Conservation (phyloP, 1,284 basidiomycete genomes). For the Flammula alnicola region DNA sequence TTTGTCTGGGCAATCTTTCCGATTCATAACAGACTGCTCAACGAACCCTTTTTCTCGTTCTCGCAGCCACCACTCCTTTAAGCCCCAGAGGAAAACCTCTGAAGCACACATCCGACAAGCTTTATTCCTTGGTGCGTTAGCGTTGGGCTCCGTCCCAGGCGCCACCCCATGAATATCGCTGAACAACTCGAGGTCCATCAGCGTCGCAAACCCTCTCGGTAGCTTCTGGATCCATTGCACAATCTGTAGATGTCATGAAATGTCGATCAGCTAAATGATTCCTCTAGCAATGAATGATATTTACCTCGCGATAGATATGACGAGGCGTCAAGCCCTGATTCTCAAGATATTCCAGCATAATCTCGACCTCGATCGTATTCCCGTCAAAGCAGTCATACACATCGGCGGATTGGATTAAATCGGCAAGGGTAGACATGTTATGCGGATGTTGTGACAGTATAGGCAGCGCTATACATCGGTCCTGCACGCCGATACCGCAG, state of each 20-base stretch:
- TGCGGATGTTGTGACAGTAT: slow-evolving; percentile 69
- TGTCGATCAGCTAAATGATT: slow-evolving; percentile 1
- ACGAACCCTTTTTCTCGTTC: slow-evolving; percentile 71
- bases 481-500: slow-evolving; percentile 74
- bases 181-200: slow-evolving; percentile 73
- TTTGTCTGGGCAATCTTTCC: slow-evolving; percentile 70
- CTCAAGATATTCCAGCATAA: slow-evolving; percentile 77
- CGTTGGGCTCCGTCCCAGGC: slow-evolving; percentile 56
- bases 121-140: slow-evolving; percentile 55
- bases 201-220: slow-evolving; percentile 62
- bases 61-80: slow-evolving; percentile 79
- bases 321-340: slow-evolving; percentile 61
- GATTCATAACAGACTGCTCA: slow-evolving; percentile 51
- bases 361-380: slow-evolving; percentile 77
- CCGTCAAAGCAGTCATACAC: slow-evolving; percentile 78
- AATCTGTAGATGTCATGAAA: slow-evolving; percentile 48
- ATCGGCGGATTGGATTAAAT: slow-evolving; percentile 72
- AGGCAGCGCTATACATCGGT: slow-evolving; percentile 66
- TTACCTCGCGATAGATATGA: slow-evolving; percentile 75
- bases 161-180: slow-evolving; percentile 63
- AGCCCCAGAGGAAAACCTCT: slow-evolving; percentile 72
- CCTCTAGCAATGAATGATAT: slow-evolving; percentile 14
- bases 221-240: slow-evolving; percentile 60
- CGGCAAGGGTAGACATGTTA: slow-evolving; percentile 63
- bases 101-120: slow-evolving; percentile 74